Evolutionary conservation across 2,329 filamentous ascomycete genomes (phyloP), one percentile per base, ranked within the genome.

Genomic region (Sclerotinia trifoliorum): DNA sequence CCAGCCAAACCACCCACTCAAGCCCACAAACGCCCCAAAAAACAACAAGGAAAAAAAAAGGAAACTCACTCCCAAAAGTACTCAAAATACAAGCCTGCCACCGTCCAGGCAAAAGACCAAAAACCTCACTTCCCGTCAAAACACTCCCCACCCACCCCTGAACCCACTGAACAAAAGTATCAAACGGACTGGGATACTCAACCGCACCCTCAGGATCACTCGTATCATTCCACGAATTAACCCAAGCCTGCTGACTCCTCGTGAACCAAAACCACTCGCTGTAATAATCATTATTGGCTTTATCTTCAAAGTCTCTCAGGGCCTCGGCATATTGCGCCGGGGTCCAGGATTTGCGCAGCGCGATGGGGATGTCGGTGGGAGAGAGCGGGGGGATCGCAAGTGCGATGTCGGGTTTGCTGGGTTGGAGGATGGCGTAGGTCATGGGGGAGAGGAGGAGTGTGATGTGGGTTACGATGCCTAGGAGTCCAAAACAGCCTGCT

Each of bases 201-300:
- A 77, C 74, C 4, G 74, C 75, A 2, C 76, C 77, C 1, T 70
- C 70, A 11, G 70, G 39, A 55, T 81, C 78, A 2, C 73, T 67
- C 10, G 77, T 77, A 32, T 75, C 77, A 66, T 82, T 79, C 81
- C 81, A 83, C 32, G 78, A 80, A 70, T 83, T 82, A 24, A 83
- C 78, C 81, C 81, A 83, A 5, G 78, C 78, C 54, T 80, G 76
- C 62, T 79, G 77, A 26, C 80, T 79, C 66, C 81, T 82, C 0
- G 82, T 79, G 69, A 83, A 84, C 82, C 82, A 84, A 71, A 84
- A 84, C 80, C 81, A 83, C 70, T 84, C 82, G 29, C 77, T 74
- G 66, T 83, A 83, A 70, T 81, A 83, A 61, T 80, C 77, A 42
- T 80, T 78, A 0, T 73, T 72, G 19, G 80, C 80, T 3, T 78